Conservation (phyloP, 2,329 filamentous ascomycete species). For the Penicillium glabrum region DNA sequence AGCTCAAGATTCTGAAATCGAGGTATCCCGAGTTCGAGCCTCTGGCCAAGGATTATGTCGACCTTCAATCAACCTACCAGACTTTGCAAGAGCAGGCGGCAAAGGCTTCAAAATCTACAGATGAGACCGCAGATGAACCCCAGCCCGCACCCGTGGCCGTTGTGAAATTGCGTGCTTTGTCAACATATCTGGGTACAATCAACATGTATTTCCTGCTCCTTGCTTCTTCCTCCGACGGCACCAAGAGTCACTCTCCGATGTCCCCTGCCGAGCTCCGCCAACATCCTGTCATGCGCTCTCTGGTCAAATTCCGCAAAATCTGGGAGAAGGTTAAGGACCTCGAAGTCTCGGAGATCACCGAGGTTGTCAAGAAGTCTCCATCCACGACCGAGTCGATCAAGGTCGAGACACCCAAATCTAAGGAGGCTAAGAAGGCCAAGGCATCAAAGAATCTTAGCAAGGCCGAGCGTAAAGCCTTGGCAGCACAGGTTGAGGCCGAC, state of each 20-base stretch:
- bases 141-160: conserved; percentile 54
- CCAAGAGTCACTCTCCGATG: conserved; percentile 59
- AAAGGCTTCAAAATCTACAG: conserved; percentile 50
- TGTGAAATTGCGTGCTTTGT: conserved; percentile 75
- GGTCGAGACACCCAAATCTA: conserved; percentile 32
- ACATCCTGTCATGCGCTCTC: conserved; percentile 84
- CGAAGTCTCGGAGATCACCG: conserved; percentile 47
- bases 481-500: conserved; percentile 55
- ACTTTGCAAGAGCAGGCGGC: conserved; percentile 60
- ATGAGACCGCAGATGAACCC: conserved; percentile 36
- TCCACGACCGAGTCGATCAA: conserved; percentile 8
- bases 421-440: conserved; percentile 39
- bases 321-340: conserved; percentile 75
- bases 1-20: conserved; percentile 70
- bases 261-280: conserved; percentile 79
- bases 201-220: conserved; percentile 93
- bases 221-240: conserved; percentile 68
- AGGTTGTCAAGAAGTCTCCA: conserved; percentile 17
- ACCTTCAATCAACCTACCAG: conserved; percentile 64
- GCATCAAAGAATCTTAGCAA: conserved; percentile 49
- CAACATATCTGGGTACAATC: conserved; percentile 81
- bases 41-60: conserved; percentile 74
- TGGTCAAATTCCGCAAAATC: conserved; percentile 75
- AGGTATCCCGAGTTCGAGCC: conserved; percentile 92
- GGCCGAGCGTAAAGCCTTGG: conserved; percentile 51